Conservation (phyloP, 345 rosid species). For the Toxicodendron radicans region DNA sequence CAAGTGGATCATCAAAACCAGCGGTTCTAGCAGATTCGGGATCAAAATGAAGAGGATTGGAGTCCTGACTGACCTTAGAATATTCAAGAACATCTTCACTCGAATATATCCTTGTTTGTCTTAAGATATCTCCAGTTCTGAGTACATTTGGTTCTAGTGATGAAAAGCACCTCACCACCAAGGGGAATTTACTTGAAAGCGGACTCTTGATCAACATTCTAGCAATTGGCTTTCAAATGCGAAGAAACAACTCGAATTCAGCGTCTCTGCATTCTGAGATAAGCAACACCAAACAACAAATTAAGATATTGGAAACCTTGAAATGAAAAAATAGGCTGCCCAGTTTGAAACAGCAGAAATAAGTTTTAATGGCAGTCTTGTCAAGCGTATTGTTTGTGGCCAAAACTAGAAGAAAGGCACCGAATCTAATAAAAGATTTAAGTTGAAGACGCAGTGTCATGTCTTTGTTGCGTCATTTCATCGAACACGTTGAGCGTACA, state of each 20-base stretch:
- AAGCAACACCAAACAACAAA: not conserved
- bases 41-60: conserved; percentile 80
- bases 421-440: too few species aligned
- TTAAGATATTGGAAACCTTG: not conserved
- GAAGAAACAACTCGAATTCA: not conserved
- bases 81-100: conserved; percentile 61
- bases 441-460: not conserved
- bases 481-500: not conserved
- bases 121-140: conserved; percentile 60
- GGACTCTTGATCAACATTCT: conserved; percentile 31
- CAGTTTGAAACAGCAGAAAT: not conserved
- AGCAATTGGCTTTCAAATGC: not conserved
- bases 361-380: too few species aligned
- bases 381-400: too few species aligned
- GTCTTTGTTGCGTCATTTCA: conserved; percentile 9
- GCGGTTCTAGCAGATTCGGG: conserved; percentile 50
- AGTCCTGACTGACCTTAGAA: conserved; percentile 74
- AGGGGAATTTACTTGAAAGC: conserved; percentile 23
- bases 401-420: too few species aligned
- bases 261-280: not conserved
- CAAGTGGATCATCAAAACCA: conserved; percentile 67
- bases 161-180: conserved; percentile 47
- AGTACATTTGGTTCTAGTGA: conserved; percentile 35
- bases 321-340: not conserved
- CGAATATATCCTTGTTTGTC: conserved; percentile 55